A percentile compares a stretch with the other conserved stretches of the same genome.
Conservation (phyloP, 495 filamentous ascomycete genomes). For the Bryoglossum gracile region DNA sequence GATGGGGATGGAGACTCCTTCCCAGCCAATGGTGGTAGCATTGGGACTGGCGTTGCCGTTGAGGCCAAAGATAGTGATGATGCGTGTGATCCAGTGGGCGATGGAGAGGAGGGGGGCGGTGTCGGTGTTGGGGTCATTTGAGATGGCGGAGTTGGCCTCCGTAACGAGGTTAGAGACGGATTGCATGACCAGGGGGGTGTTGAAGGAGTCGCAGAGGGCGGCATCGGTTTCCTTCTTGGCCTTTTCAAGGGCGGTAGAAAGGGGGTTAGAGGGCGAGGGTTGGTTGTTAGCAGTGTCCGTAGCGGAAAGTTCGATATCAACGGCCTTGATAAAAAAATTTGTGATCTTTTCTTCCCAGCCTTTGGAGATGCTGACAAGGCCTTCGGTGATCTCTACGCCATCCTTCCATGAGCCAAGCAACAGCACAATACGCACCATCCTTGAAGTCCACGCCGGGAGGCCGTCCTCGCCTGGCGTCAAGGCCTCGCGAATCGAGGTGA, state of each 20-base stretch:
- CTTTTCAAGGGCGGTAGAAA: conserved; percentile 50
- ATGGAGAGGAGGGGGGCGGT: conserved; percentile 49
- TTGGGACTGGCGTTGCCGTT: conserved; percentile 66
- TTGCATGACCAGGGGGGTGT: conserved; percentile 72
- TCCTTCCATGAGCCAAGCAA: conserved; percentile 84
- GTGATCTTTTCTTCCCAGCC: conserved; percentile 27
- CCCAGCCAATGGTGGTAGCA: too few species aligned
- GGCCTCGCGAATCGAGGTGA: conserved; percentile 87
- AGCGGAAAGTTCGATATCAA: too few species aligned
- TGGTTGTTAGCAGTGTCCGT: too few species aligned
- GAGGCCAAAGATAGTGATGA: conserved; percentile 80
- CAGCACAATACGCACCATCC: conserved; percentile 80
- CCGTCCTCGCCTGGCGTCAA: conserved; percentile 56
- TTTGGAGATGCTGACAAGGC: conserved; percentile 8
- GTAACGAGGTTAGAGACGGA: conserved; percentile 67
- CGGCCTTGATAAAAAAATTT: too few species aligned
- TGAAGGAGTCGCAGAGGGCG: conserved; percentile 79
- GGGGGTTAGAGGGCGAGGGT: too few species aligned
- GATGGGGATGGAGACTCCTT: too few species aligned
- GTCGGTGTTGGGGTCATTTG: conserved; percentile 40
- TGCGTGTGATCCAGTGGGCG: conserved; percentile 73
- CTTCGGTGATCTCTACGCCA: conserved; percentile 65
- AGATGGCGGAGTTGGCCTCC: conserved; percentile 65
- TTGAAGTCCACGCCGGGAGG: conserved; percentile 82
- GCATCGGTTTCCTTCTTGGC: conserved; percentile 57